Conservation (phyloP, 805 yeast species). For the Lipomyces yamanashiensis region DNA sequence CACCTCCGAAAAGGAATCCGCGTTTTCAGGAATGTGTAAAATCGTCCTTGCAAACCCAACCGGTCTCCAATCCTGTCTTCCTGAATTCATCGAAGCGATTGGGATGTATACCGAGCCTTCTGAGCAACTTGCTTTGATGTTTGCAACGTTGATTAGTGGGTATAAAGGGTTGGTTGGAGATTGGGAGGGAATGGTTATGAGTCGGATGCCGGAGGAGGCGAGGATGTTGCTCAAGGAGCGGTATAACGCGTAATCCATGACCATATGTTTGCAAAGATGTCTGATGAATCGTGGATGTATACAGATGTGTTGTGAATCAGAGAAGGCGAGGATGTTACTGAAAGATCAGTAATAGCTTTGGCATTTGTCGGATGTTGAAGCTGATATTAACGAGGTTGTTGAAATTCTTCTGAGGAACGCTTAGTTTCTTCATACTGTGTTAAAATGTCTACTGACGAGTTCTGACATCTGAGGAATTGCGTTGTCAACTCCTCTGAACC, state of each 20-base stretch:
- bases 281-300: too few species aligned
- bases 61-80: conserved; percentile 58
- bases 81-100: conserved; percentile 62
- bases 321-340: too few species aligned
- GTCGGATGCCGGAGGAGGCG: conserved; percentile 35
- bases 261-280: background rate
- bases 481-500: too few species aligned
- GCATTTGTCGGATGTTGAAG: too few species aligned
- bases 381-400: too few species aligned
- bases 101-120: conserved; percentile 48
- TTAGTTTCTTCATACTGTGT: too few species aligned
- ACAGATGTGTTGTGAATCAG: too few species aligned
- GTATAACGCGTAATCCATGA: conserved; percentile 18
- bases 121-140: conserved; percentile 41
- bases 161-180: conserved; percentile 40
- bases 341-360: too few species aligned
- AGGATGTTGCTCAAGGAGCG: conserved; percentile 27
- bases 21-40: conserved; percentile 82
- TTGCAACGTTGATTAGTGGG: conserved; percentile 41
- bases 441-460: too few species aligned
- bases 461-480: too few species aligned
- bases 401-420: too few species aligned
- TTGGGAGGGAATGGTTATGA: conserved; percentile 40
- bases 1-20: conserved; percentile 85
- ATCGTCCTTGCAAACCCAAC: conserved; percentile 69